A percentile compares a stretch with the other conserved stretches of the same genome.
Conservation (phyloP, 1,284 basidiomycete species). For the Boletus austroedulis region DNA sequence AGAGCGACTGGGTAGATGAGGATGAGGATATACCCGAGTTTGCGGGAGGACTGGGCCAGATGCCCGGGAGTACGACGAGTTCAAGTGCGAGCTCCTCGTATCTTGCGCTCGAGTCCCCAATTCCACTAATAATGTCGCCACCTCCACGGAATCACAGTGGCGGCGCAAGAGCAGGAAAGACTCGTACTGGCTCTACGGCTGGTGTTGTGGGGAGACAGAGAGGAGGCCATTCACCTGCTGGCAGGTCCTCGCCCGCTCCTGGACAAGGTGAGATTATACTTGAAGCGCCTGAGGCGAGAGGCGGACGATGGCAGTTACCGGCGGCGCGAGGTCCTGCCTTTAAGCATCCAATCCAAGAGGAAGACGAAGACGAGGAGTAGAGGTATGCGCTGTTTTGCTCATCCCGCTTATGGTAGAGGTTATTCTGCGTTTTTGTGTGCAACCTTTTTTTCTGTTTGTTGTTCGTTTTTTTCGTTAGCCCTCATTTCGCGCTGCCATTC, state of each 20-base stretch:
- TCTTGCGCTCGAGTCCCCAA: slow-evolving; percentile 30
- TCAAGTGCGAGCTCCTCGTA: slow-evolving; percentile 26
- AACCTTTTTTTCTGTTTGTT: not conserved
- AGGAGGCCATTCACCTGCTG: slow-evolving; percentile 56
- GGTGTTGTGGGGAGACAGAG: slow-evolving; percentile 35
- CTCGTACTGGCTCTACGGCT: slow-evolving; percentile 18
- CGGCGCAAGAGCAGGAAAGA: slow-evolving; percentile 29
- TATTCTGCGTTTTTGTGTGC: slow-evolving; percentile 9
- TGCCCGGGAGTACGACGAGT: slow-evolving; percentile 43
- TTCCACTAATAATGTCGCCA: slow-evolving; percentile 40
- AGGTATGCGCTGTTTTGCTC: slow-evolving; percentile 3
- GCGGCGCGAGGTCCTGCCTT: slow-evolving; percentile 61
- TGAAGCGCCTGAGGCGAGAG: slow-evolving; percentile 37
- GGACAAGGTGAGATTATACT: slow-evolving; percentile 42
- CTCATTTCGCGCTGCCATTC: slow-evolving; percentile 2
- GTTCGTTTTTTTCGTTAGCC: slow-evolving; percentile 5
- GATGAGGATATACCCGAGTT: slow-evolving; percentile 76
- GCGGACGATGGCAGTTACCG: slow-evolving; percentile 64
- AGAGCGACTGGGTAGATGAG: slow-evolving; percentile 82
- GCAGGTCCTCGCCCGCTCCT: slow-evolving; percentile 57
- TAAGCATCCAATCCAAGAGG: slow-evolving; percentile 67
- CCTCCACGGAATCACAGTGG: slow-evolving; percentile 38
- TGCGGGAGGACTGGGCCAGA: slow-evolving; percentile 74
- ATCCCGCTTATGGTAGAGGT: slow-evolving; percentile 3
- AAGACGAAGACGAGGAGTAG: slow-evolving; percentile 70